phyloP scores from a whole-genome alignment of 768 basidiomycete genomes.

The Pleurotus tuber-regium region DNA sequence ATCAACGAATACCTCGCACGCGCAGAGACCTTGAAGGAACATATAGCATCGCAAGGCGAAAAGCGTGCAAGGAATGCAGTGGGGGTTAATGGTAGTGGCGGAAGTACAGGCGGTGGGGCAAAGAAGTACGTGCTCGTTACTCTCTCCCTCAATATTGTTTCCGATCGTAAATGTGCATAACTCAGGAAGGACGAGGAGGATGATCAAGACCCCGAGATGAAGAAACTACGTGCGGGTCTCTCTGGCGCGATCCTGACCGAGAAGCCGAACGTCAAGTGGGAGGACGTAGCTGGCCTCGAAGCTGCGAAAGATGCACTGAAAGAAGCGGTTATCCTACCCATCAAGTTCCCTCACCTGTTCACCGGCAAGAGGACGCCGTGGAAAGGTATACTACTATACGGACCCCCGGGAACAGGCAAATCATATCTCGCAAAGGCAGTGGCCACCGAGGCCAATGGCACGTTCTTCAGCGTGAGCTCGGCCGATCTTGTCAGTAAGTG shows the following conservation, averaged over 20 bases:
- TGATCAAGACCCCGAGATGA: conserved; percentile 86
- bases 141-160: neutral
- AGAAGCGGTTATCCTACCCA: conserved; percentile 98
- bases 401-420: conserved; percentile 97
- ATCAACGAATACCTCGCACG: conserved; percentile 89
- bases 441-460: conserved; percentile 98
- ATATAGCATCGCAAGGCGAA: conserved; percentile 64
- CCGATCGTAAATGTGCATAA: conserved; percentile 1
- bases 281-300: conserved; percentile 96
- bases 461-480: conserved; percentile 96
- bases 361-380: conserved; percentile 98
- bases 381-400: conserved; percentile 94
- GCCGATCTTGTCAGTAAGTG: conserved; percentile 97
- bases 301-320: conserved; percentile 94
- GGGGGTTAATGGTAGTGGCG: conserved; percentile 45
- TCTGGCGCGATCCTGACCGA: conserved; percentile 87
- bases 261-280: conserved; percentile 96
- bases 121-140: conserved; percentile 39
- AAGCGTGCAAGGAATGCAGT: conserved; percentile 52
- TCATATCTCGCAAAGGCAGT: conserved; percentile 97
- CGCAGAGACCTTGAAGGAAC: conserved; percentile 89
- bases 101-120: conserved; percentile 34
- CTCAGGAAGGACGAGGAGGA: conserved; percentile 55
- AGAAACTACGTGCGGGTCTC: conserved; percentile 93
- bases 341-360: conserved; percentile 98